Evolutionary conservation across 306 rosid species (phyloP).

Genomic region (Trifolium pratense): DNA sequence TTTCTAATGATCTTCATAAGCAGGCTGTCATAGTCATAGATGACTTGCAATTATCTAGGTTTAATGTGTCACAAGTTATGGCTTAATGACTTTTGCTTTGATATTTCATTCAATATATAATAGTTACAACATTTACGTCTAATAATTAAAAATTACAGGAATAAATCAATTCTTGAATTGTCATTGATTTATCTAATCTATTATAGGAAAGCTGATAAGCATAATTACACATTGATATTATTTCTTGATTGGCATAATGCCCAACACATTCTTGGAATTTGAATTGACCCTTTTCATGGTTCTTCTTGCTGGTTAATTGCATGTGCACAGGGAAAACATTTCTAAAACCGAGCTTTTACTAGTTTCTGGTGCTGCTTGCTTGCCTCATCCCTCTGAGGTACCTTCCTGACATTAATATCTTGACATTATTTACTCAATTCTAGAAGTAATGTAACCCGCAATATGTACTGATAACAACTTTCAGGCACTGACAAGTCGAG

Average conservation of each 20-base stretch:
- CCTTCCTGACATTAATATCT: slow-evolving; percentile 30
- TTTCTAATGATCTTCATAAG: slow-evolving; percentile 24
- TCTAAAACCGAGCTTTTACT: slow-evolving; percentile 43
- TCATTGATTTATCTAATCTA: too few species aligned
- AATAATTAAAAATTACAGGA: too few species aligned
- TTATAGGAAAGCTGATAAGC: not conserved
- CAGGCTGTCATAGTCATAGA: slow-evolving; percentile 13
- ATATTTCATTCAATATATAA: too few species aligned
- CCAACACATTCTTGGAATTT: slow-evolving; percentile 23
- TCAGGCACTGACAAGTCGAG: slow-evolving; percentile 77
- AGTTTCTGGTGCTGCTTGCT: slow-evolving; percentile 60
- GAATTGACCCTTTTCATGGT: slow-evolving; percentile 12
- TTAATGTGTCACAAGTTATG: not conserved
- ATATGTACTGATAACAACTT: slow-evolving; percentile 49
- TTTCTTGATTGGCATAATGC: too few species aligned
- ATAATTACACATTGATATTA: not conserved
- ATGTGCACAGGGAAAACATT: slow-evolving; percentile 49
- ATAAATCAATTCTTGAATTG: too few species aligned
- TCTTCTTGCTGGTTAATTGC: slow-evolving; percentile 40
- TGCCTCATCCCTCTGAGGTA: slow-evolving; percentile 81
- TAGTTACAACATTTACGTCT: too few species aligned
- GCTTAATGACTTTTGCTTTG: too few species aligned
- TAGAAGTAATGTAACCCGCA: slow-evolving; percentile 19
- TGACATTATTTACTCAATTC: slow-evolving; percentile 16
- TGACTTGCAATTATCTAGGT: slow-evolving; percentile 17